A percentile compares a stretch with the other conserved stretches of the same genome.
phyloP scores from a whole-genome alignment of 768 basidiomycete genomes.

The Calocera viscosa region DNA sequence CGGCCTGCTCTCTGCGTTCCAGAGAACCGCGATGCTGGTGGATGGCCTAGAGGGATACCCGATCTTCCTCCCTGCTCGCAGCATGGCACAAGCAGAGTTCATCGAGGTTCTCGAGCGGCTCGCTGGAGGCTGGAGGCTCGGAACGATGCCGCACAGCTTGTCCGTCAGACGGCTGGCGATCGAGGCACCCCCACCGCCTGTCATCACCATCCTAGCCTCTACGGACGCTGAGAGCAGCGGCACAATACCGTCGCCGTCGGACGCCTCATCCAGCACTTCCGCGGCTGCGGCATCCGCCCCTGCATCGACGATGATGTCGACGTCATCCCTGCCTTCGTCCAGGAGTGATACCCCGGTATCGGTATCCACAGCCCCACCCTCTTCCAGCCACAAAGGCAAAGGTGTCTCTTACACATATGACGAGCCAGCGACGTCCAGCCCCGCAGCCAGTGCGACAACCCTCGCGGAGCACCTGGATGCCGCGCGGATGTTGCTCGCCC shows the following conservation, averaged over 20 bases:
- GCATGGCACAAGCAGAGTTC: slow-evolving; percentile 84
- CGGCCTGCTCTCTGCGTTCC: slow-evolving; percentile 49
- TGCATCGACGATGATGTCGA: neutral
- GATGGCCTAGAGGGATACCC: slow-evolving; percentile 82
- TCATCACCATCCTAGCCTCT: neutral
- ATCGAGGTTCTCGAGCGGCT: slow-evolving; percentile 74
- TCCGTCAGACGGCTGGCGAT: slow-evolving; percentile 6
- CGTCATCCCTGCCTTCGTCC: slow-evolving; percentile 3
- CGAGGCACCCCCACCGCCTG: neutral
- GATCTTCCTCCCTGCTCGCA: slow-evolving; percentile 72
- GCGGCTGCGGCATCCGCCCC: neutral
- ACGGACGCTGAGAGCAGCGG: neutral
- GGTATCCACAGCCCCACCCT: slow-evolving; percentile 17
- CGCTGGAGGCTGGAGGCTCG: slow-evolving; percentile 59
- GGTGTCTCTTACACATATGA: neutral
- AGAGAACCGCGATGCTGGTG: slow-evolving; percentile 52
- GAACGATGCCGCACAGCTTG: slow-evolving; percentile 26
- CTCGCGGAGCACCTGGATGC: slow-evolving; percentile 50
- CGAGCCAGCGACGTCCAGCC: slow-evolving; percentile 2
- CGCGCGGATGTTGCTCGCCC: slow-evolving; percentile 58
- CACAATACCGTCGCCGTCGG: neutral
- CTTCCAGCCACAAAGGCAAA: slow-evolving; percentile 7
- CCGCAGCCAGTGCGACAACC: slow-evolving; percentile 23
- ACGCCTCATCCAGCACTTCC: neutral
- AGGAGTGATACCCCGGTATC: slow-evolving; percentile 14